Percentiles rank a stretch among this genome's conserved stretches.
Conservation (phyloP, 495 filamentous ascomycete species). For the Letharia columbiana region DNA sequence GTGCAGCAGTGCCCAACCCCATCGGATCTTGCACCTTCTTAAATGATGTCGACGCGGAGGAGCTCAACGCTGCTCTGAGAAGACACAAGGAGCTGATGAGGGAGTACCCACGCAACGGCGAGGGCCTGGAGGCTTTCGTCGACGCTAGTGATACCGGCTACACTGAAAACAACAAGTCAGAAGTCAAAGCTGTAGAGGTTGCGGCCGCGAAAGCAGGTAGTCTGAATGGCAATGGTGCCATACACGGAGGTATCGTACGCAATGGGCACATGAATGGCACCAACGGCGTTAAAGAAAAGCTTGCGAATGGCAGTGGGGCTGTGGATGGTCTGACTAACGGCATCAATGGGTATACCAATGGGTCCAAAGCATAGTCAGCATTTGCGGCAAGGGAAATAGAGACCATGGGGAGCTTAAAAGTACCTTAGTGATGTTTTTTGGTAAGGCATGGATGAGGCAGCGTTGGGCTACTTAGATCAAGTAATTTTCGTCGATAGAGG, state of each 20-base stretch:
- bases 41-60: slow-evolving; percentile 44
- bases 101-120: slow-evolving; percentile 47
- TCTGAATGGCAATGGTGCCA: slow-evolving; percentile 27
- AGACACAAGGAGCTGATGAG: slow-evolving; percentile 48
- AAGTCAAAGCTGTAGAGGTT: slow-evolving; percentile 30
- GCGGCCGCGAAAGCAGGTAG: slow-evolving; percentile 31
- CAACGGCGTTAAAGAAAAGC: slow-evolving; percentile 21
- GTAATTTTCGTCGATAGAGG: background rate
- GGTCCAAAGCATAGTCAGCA: slow-evolving; percentile 18
- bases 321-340: slow-evolving; percentile 26
- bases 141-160: slow-evolving; percentile 54
- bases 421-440: background rate
- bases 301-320: slow-evolving; percentile 20
- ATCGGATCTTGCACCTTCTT: slow-evolving; percentile 50
- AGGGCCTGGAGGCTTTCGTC: slow-evolving; percentile 52
- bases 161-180: slow-evolving; percentile 36
- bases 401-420: background rate
- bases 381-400: background rate
- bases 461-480: background rate
- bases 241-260: slow-evolving; percentile 22
- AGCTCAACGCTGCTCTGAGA: slow-evolving; percentile 43
- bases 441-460: background rate
- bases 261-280: slow-evolving; percentile 27
- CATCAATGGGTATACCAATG: slow-evolving; percentile 27
- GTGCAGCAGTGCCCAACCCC: slow-evolving; percentile 49